These are phyloP conservation scores for Colletotrichum incanum DNA, from an alignment of 2,329 filamentous ascomycete species.

Conservation along the genomic window DNA sequence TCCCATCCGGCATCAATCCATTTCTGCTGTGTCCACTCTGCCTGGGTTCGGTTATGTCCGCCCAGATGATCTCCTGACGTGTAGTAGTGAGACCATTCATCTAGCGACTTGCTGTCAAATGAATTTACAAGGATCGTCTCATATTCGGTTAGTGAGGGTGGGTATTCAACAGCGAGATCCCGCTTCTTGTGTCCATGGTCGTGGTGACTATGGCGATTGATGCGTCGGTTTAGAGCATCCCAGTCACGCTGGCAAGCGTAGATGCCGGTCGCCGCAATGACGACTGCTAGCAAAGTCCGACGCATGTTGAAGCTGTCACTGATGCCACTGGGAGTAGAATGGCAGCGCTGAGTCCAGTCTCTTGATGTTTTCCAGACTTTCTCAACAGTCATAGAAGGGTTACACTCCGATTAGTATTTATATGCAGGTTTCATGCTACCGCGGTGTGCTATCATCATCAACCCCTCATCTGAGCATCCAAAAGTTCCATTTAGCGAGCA, in stretches of 20 bases:
- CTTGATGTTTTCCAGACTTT: background rate
- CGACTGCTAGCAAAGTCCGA: background rate
- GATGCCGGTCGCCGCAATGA: background rate
- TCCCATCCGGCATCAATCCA: conserved; percentile 27
- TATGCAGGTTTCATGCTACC: background rate
- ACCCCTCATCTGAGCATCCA: background rate
- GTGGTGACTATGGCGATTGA: conserved; percentile 18
- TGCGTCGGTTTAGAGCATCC: conserved; percentile 14
- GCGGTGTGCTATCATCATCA: background rate
- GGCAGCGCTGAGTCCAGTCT: background rate
- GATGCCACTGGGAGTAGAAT: background rate
- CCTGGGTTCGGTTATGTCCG: conserved; percentile 27
- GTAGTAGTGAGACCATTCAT: conserved; percentile 36
- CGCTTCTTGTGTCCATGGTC: conserved; percentile 29
- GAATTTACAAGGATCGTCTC: conserved; percentile 34
- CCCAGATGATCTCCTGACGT: conserved; percentile 37
- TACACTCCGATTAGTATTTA: background rate
- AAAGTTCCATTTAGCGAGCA: background rate
- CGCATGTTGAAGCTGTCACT: conserved; percentile 5
- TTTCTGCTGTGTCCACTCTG: conserved; percentile 35
- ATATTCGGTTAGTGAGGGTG: conserved; percentile 10
- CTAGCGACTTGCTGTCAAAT: conserved; percentile 29
- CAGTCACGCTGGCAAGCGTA: conserved; percentile 35
- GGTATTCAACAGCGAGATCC: conserved; percentile 21
- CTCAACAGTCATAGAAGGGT: background rate